Conservation (phyloP, 2,329 filamentous ascomycete species). For the Arthroderma sp. region DNA sequence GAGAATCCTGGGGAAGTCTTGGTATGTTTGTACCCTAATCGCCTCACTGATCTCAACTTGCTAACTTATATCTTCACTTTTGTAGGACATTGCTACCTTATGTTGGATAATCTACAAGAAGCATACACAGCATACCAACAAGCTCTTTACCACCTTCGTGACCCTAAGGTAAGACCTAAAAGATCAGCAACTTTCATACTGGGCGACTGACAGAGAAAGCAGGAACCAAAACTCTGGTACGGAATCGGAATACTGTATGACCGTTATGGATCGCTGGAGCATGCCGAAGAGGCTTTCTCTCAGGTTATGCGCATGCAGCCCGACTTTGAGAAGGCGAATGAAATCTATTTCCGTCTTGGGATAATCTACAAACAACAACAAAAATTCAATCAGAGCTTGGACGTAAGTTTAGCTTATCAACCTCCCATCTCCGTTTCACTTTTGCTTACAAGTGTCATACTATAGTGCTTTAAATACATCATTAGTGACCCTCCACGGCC, state of each 20-base stretch:
- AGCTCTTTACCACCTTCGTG: conserved; percentile 78
- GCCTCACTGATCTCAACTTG: background rate
- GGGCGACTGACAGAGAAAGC: conserved; percentile 32
- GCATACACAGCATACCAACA: conserved; percentile 95
- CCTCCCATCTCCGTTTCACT: background rate
- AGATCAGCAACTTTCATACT: conserved; percentile 76
- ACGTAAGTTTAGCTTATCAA: conserved; percentile 45
- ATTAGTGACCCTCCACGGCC: conserved; percentile 84
- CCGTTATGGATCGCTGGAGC: conserved; percentile 87
- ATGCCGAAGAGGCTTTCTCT: conserved; percentile 94
- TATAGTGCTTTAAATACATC: conserved; percentile 94
- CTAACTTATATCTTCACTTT: conserved; percentile 9
- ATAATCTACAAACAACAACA: conserved; percentile 99
- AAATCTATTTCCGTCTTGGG: conserved; percentile 96
- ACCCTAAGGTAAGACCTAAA: conserved; percentile 61
- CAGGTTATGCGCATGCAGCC: conserved; percentile 99
- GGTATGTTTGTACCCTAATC: conserved; percentile 41
- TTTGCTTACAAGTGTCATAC: conserved; percentile 8
- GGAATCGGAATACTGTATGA: conserved; percentile 97
- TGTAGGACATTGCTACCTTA: conserved; percentile 88
- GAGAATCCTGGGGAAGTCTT: conserved; percentile 91
- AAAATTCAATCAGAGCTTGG: conserved; percentile 82
- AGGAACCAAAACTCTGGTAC: conserved; percentile 98
- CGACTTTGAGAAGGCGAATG: conserved; percentile 94
- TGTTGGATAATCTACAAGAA: conserved; percentile 97